Evolutionary conservation across 768 basidiomycete species (phyloP).

Genomic region (Rickenella mellea): DNA sequence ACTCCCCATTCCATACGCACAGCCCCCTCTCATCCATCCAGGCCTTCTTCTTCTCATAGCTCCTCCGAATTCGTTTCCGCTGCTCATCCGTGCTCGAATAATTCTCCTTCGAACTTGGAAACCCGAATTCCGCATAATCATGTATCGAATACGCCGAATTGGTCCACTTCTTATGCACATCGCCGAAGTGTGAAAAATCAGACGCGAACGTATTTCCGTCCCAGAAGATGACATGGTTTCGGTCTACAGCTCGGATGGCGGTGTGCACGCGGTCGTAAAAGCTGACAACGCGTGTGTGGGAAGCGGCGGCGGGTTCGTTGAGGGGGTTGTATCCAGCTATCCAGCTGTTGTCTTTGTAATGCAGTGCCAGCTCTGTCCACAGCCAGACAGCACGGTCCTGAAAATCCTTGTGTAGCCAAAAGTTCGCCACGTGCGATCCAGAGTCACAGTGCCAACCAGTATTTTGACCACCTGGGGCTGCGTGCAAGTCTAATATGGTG

Average conservation of each 20-base stretch:
- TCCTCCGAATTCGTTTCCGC: conserved; percentile 36
- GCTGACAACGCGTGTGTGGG: conserved; percentile 49
- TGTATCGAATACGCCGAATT: conserved; percentile 76
- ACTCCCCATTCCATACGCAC: conserved; percentile 77
- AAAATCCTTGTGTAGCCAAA: conserved; percentile 82
- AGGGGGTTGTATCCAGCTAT: conserved; percentile 82
- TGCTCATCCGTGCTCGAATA: conserved; percentile 50
- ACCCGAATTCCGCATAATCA: conserved; percentile 69
- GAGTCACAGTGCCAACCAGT: conserved; percentile 76
- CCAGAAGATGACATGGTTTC: conserved; percentile 65
- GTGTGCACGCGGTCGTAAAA: conserved; percentile 64
- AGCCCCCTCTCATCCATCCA: conserved; percentile 64
- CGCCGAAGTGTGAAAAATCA: conserved; percentile 66
- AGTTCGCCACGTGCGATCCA: conserved; percentile 58
- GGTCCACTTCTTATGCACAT: conserved; percentile 49
- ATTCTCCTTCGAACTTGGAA: conserved; percentile 46
- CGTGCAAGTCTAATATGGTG: conserved; percentile 76
- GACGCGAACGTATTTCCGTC: conserved; percentile 81
- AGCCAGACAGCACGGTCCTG: conserved; percentile 72
- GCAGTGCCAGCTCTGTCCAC: conserved; percentile 66
- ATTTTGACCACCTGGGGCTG: conserved; percentile 67
- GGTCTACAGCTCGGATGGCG: conserved; percentile 64
- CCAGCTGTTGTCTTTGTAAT: conserved; percentile 73
- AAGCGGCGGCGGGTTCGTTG: conserved; percentile 74
- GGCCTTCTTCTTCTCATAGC: conserved; percentile 64